Base-by-base conservation (phyloP, 805 yeast species). In the Kockiozyma suomiensis region DNA sequence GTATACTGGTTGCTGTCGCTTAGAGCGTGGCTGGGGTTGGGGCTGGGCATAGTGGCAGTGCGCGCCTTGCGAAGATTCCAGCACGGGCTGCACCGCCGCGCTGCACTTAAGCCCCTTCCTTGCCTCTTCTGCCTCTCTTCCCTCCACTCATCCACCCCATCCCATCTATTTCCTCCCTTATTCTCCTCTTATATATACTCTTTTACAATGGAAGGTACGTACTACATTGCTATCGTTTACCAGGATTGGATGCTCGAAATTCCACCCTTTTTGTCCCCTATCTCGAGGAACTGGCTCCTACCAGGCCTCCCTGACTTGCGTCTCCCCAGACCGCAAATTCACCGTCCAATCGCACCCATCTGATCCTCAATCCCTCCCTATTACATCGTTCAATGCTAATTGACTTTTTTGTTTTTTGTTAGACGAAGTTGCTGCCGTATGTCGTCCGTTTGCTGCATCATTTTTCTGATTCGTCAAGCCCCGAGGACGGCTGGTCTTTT, bases 371-470 rank as follows among this genome's bases (percentile, higher is more conserved):
- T 17, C 52, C 35, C n/a, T 53, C 46, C 48, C 26, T 56, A 19
- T 40, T 32, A 41, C 26, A 41, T 19, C 42, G 23, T 49, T n/a
- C 37, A 21, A 47, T 33, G 48, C 51, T 58, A 17, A 46, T 23
- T 45, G 30, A 6, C 40, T 28, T 46, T 32, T 40, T 47, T 30
- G 12, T 28, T 25, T 38, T 28, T 45, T 38, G 64, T 67, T 61
- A 78, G 81, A 78, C 76, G 81, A 78, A 73, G 78, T 78, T 68
- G 79, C 79, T 70, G 81, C 81, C 62, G 80, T 77, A 77, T 65
- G 79, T 75, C 61, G 10, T 17, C 42, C 43, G 10, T 17, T 45
- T 15, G 37, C 12, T 3, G 10, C 17, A 12, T 32, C 12, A 30
- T 6, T 35, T 33, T 17, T 21, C 21, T 57, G 57, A 46, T 43